Conservation (phyloP, 139 green algal species). For the Ettlia oleoabundans region DNA sequence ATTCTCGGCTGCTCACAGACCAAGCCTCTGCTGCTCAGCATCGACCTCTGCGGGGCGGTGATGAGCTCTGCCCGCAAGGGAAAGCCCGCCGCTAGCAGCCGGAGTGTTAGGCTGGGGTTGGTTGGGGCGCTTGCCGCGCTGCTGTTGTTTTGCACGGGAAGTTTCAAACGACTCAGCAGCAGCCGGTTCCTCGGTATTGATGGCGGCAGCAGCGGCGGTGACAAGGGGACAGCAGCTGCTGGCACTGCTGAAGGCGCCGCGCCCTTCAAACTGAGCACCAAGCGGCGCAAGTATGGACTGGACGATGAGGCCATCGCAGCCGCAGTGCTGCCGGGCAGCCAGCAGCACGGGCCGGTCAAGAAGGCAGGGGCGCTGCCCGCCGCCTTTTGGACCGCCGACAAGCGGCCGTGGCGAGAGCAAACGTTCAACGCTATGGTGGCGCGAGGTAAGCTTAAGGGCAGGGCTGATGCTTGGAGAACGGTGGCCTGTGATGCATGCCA, state of each 20-base stretch:
- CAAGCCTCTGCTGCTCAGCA: too few relatives aligned
- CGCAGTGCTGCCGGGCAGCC: conserved; percentile 6
- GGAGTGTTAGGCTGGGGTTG: background rate
- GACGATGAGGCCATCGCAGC: background rate
- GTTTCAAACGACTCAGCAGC: background rate
- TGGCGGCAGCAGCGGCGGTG: background rate
- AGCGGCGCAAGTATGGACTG: background rate
- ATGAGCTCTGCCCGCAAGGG: background rate
- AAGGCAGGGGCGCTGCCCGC: conserved; percentile 6
- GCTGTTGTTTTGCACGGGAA: background rate
- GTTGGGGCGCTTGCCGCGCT: background rate
- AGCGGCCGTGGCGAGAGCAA: conserved; percentile 13
- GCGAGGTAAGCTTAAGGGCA: background rate
- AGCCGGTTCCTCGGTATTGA: background rate
- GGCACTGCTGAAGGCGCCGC: background rate
- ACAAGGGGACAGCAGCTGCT: background rate
- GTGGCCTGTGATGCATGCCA: background rate
- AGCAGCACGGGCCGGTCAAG: background rate
- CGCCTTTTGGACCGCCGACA: conserved; percentile 8
- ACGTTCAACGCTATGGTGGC: background rate
- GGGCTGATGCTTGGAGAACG: background rate
- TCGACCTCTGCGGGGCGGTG: too few relatives aligned
- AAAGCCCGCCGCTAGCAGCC: background rate
- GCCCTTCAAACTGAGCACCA: background rate
- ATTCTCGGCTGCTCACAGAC: too few relatives aligned